Conservation (phyloP, 2,329 filamentous ascomycete genomes). For the Monilinia polystroma region DNA sequence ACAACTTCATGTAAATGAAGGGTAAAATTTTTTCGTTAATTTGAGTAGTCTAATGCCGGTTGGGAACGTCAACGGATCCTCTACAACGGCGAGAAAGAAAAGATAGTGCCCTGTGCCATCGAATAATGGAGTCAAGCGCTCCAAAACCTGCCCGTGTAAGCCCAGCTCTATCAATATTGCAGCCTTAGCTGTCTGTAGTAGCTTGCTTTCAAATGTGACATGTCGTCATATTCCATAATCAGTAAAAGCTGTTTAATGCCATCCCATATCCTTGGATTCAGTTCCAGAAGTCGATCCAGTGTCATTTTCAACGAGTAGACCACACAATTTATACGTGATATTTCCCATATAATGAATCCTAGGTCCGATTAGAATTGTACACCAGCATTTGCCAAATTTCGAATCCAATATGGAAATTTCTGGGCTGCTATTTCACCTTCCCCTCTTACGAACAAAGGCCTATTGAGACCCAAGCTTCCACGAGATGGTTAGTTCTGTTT, state of each 20-base stretch:
- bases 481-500: not conserved
- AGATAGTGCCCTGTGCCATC: not conserved
- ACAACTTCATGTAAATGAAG: too few species aligned
- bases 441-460: not conserved
- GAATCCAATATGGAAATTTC: not conserved
- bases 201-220: not conserved
- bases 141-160: not conserved
- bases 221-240: accelerated
- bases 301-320: too few species aligned
- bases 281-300: not conserved
- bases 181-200: not conserved
- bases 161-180: not conserved
- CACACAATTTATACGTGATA: not conserved
- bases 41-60: not conserved
- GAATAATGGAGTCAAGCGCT: not conserved
- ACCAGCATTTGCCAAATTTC: not conserved
- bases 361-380: not conserved
- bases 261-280: not conserved
- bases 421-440: not conserved
- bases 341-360: not conserved
- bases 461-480: not conserved
- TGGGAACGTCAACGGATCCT: not conserved
- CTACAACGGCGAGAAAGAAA: not conserved
- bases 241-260: not conserved
- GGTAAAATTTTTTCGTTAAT: not conserved